Conservation (phyloP, 2,329 filamentous ascomycete genomes). For the Chaetothyriales sp. region DNA sequence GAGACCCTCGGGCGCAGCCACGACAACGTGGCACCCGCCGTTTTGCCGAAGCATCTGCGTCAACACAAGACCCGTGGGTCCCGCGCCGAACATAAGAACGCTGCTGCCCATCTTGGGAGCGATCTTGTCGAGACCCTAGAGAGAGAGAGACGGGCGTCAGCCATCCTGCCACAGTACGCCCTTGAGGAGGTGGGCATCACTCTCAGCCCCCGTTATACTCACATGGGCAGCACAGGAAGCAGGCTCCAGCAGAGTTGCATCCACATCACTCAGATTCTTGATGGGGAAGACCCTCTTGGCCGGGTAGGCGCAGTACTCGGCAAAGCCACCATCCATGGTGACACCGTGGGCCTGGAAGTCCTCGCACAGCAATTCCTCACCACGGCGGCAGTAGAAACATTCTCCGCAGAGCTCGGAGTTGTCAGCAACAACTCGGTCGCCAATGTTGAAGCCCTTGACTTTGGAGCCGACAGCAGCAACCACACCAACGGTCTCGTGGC, state of each 20-base stretch:
- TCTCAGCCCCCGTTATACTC: conserved; percentile 38
- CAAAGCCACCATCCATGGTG: conserved; percentile 52
- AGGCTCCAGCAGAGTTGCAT: conserved; percentile 55
- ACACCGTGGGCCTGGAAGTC: conserved; percentile 49
- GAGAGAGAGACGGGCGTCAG: not conserved
- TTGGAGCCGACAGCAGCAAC: conserved; percentile 5
- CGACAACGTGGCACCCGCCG: conserved; percentile 53
- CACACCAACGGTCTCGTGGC: conserved; percentile 52
- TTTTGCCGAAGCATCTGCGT: conserved; percentile 49
- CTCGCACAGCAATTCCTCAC: conserved; percentile 53
- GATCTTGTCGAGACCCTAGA: conserved; percentile 29
- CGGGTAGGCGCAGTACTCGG: conserved; percentile 44
- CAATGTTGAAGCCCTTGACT: conserved; percentile 27
- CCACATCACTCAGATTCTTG: conserved; percentile 50
- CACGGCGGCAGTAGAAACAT: conserved; percentile 59
- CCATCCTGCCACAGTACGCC: not conserved
- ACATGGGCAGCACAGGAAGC: conserved; percentile 54
- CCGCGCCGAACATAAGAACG: conserved; percentile 51
- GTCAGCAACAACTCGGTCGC: conserved; percentile 46
- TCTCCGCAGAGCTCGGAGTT: conserved; percentile 49
- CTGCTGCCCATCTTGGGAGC: conserved; percentile 47
- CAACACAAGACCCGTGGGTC: conserved; percentile 51
- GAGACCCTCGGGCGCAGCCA: conserved; percentile 52
- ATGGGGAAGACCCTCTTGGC: conserved; percentile 48
- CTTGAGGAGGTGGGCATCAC: conserved; percentile 16